These are phyloP conservation scores for Austropuccinia psidii DNA, from an alignment of 1,284 basidiomycete species.

Conservation along the genomic window DNA sequence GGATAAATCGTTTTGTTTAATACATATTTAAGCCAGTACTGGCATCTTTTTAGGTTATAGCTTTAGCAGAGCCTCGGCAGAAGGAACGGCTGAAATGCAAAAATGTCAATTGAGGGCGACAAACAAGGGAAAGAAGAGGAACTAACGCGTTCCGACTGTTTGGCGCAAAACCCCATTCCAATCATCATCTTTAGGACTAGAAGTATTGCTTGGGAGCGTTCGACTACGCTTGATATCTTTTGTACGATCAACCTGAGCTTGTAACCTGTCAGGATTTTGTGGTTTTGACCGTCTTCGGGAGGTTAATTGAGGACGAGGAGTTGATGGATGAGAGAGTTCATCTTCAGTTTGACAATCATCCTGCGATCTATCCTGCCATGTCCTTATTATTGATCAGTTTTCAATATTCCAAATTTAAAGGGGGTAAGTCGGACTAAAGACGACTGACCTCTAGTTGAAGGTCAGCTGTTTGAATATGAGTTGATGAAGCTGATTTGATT, in stretches of 20 bases:
- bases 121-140: neutral
- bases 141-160: conserved; percentile 14
- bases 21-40: too few relatives aligned
- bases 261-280: neutral
- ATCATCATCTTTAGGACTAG: neutral
- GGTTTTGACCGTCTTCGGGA: too few relatives aligned
- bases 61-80: too few relatives aligned
- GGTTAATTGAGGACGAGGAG: conserved; percentile 1
- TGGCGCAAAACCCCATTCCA: conserved; percentile 11
- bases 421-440: neutral
- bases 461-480: neutral
- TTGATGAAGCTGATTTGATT: neutral
- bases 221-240: neutral
- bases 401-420: neutral
- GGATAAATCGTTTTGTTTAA: too few relatives aligned
- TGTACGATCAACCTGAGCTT: neutral
- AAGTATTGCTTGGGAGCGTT: neutral
- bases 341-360: neutral
- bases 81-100: too few relatives aligned
- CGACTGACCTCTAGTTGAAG: neutral
- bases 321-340: neutral
- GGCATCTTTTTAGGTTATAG: too few relatives aligned
- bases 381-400: neutral
- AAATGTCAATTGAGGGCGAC: too few relatives aligned
- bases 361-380: conserved; percentile 18